Conservation (phyloP, 768 basidiomycete genomes). For the Lactarius psammicola region DNA sequence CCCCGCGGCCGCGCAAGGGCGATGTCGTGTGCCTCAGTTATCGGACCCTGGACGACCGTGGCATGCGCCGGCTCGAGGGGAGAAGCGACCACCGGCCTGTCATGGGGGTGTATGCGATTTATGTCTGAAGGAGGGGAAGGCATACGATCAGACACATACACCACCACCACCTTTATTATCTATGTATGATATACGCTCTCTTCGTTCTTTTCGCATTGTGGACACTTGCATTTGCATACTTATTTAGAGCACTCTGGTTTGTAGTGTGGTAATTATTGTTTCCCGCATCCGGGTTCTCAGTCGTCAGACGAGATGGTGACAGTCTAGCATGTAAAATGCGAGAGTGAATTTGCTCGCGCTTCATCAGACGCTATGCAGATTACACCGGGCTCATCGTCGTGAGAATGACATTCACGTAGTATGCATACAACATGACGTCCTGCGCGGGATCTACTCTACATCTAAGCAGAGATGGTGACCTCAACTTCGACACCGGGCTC, state of each 20-base stretch:
- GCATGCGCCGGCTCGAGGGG: constrained; percentile 73
- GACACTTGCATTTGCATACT: constrained; percentile 6
- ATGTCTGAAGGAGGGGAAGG: constrained; percentile 42
- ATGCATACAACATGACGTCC: constrained; percentile 9
- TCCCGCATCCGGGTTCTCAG: background rate
- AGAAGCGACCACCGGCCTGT: constrained; percentile 85
- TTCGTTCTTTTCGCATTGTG: constrained; percentile 11
- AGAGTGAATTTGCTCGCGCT: background rate
- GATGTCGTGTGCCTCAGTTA: constrained; percentile 75
- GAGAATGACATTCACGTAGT: constrained; percentile 3
- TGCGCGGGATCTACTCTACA: background rate
- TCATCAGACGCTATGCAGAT: background rate
- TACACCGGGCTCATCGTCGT: background rate
- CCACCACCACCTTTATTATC: background rate
- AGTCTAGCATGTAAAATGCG: background rate
- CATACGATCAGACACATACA: background rate
- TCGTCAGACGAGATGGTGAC: background rate
- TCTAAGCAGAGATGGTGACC: constrained; percentile 86
- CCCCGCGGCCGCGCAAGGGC: constrained; percentile 49
- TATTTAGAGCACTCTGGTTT: background rate
- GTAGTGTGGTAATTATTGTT: background rate
- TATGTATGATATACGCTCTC: constrained; percentile 6
- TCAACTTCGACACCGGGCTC: constrained; percentile 99
- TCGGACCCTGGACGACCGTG: constrained; percentile 68
- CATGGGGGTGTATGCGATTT: constrained; percentile 73